Conservation (phyloP, 148 eudicot genomes). For the Chenopodium album region DNA sequence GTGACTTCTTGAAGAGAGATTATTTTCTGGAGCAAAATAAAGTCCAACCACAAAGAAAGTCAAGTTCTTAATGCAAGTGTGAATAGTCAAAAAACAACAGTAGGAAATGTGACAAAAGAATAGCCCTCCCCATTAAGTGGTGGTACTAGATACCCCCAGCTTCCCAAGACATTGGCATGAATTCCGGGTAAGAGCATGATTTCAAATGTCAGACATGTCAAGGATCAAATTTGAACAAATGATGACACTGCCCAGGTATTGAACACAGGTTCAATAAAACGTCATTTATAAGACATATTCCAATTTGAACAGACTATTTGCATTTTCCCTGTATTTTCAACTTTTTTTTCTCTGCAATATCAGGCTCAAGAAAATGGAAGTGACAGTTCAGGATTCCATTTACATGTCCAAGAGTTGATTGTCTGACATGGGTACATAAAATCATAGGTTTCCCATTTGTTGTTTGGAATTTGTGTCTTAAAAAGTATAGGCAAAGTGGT, state of each 20-base stretch:
- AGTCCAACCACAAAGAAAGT: conserved; percentile 12
- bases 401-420: not conserved
- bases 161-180: not conserved
- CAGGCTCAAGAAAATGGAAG: not conserved
- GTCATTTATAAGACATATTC: not conserved
- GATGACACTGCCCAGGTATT: too few species aligned
- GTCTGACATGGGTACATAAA: not conserved
- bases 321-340: not conserved
- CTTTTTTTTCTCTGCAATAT: not conserved
- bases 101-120: conserved; percentile 3
- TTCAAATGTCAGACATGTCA: not conserved
- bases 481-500: not conserved
- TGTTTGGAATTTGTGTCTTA: not conserved
- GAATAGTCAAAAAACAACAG: not conserved
- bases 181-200: not conserved
- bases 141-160: not conserved
- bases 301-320: not conserved
- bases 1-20: conserved; percentile 75
- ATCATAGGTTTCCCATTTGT: not conserved
- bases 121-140: not conserved
- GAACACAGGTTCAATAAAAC: not conserved
- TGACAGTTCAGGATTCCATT: not conserved
- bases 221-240: not conserved
- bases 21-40: conserved; percentile 59
- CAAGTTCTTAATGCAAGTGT: conserved; percentile 5